phyloP scores from a whole-genome alignment of 1,284 basidiomycete genomes.

The Phylloporus sp. region DNA sequence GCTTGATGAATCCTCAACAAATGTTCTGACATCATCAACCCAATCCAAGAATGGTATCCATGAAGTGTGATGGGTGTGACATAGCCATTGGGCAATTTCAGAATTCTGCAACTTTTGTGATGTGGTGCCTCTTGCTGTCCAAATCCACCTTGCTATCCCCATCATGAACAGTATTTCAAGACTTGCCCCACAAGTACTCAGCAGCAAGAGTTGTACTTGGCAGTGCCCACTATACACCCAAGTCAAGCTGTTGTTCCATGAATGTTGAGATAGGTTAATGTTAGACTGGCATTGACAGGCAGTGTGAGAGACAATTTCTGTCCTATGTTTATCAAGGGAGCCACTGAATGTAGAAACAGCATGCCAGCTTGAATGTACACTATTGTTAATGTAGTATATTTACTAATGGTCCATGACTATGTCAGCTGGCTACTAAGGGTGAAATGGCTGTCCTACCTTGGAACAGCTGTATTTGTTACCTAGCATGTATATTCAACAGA shows the following conservation, averaged over 20 bases:
- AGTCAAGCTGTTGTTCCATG: slow-evolving; percentile 8
- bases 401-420: background rate
- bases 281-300: background rate
- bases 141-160: no score
- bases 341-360: background rate
- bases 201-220: no score
- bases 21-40: no score
- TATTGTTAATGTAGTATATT: background rate
- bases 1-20: no score
- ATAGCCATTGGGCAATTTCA: no score
- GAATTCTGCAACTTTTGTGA: no score
- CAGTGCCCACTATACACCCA: background rate
- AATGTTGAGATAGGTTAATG: slow-evolving; percentile 1
- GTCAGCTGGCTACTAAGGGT: background rate
- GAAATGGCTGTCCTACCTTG: background rate
- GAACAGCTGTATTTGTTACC: background rate
- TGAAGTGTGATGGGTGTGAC: no score
- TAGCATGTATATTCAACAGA: background rate
- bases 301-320: background rate
- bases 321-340: background rate
- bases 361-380: background rate
- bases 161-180: no score
- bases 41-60: no score
- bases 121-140: no score
- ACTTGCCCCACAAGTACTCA: no score